A percentile compares a stretch with the other conserved stretches of the same genome.
Evolutionary conservation across 164 flowering plant genomes (phyloP).

Genomic region (Saururus chinensis): DNA sequence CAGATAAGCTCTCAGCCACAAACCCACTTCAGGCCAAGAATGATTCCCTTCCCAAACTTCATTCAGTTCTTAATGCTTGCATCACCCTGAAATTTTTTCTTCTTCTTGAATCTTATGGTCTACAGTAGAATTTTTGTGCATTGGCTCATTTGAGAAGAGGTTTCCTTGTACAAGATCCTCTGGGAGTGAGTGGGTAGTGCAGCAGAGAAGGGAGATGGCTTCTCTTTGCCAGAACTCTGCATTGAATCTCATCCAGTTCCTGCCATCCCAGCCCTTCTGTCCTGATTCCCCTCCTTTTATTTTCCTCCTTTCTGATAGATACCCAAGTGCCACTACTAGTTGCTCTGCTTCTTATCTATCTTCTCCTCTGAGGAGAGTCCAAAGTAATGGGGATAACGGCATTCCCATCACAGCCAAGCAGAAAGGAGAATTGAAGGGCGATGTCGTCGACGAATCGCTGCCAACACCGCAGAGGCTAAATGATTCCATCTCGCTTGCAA

Average conservation of each 20-base stretch:
- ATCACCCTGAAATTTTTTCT: neutral
- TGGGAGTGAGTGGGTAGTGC: neutral
- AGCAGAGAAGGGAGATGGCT: neutral
- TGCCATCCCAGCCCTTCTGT: neutral
- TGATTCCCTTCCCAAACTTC: neutral
- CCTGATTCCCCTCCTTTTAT: neutral
- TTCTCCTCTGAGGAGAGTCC: neutral
- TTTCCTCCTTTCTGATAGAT: neutral
- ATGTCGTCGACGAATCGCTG: neutral
- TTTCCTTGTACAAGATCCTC: neutral
- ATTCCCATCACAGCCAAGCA: neutral
- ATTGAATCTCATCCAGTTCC: neutral
- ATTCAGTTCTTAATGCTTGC: neutral
- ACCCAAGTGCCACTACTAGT: neutral
- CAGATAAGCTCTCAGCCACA: neutral
- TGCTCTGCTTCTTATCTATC: neutral
- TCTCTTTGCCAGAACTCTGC: neutral
- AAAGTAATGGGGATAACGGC: neutral
- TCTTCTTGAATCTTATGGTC: neutral
- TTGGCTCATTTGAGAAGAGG: neutral
- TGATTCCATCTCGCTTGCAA: slow-evolving; percentile 1
- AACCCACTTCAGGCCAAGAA: neutral
- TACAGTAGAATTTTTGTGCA: no score
- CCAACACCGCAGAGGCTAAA: neutral
- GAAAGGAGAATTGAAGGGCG: neutral